Conservation (phyloP, 139 green algal species). For the Trebouxia sp. region DNA sequence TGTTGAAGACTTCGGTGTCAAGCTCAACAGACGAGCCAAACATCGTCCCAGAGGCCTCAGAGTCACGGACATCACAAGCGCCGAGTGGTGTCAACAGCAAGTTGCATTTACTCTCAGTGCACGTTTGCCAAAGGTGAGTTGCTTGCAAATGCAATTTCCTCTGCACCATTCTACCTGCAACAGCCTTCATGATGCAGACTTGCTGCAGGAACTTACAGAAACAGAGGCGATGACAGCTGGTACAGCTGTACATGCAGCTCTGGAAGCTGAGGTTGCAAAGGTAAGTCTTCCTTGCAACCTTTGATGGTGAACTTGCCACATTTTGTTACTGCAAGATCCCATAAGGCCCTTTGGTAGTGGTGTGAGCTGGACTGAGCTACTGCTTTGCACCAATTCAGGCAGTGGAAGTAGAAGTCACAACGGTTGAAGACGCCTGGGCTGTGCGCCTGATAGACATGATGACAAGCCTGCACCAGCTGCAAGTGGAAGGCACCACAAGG, state of each 20-base stretch:
- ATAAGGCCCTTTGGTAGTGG: background rate
- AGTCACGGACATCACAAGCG: conserved; percentile 26
- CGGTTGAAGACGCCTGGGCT: conserved; percentile 29
- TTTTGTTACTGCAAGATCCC: background rate
- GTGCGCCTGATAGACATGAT: conserved; percentile 30
- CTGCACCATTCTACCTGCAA: background rate
- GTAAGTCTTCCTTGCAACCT: background rate
- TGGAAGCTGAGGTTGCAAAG: conserved; percentile 22
- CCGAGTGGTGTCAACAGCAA: conserved; percentile 38
- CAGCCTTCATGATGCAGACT: background rate
- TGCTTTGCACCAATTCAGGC: background rate
- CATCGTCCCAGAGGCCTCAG: conserved; percentile 14
- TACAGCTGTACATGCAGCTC: conserved; percentile 14
- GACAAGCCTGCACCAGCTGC: conserved; percentile 20
- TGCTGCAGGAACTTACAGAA: conserved; percentile 16
- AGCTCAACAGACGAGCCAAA: background rate
- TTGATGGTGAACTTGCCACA: background rate
- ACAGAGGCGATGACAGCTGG: conserved; percentile 32
- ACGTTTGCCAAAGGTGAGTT: conserved; percentile 6
- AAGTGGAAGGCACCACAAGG: conserved; percentile 12
- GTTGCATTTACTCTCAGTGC: conserved; percentile 29
- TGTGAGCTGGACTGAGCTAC: no score
- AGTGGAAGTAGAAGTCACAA: conserved; percentile 27
- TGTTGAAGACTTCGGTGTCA: conserved; percentile 28
- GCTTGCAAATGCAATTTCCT: background rate